These are phyloP conservation scores for Aquanectria penicillioides DNA, from an alignment of 2,329 filamentous ascomycete species.

Conservation along the genomic window DNA sequence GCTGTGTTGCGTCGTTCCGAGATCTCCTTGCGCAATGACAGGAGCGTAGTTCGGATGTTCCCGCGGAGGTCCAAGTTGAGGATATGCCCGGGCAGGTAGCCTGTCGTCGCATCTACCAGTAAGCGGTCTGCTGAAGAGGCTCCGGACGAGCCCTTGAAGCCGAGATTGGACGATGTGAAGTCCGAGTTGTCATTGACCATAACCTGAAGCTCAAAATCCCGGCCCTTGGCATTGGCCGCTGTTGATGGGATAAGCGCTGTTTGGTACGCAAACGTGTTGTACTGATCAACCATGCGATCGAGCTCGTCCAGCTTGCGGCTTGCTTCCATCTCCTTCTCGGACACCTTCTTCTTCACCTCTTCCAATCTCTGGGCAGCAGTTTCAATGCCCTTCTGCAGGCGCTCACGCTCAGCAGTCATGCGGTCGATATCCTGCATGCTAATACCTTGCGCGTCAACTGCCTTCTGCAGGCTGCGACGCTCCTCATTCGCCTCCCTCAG, in stretches of 20 bases:
- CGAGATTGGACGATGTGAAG: constrained; percentile 75
- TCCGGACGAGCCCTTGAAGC: constrained; percentile 56
- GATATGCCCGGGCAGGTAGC: constrained; percentile 90
- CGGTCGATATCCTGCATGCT: constrained; percentile 99
- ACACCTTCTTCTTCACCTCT: constrained; percentile 83
- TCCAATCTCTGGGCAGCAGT: constrained; percentile 79
- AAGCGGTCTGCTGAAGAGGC: constrained; percentile 73
- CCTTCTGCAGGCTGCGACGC: constrained; percentile 79
- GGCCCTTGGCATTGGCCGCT: constrained; percentile 85
- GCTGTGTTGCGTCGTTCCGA: constrained; percentile 85
- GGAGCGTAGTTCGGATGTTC: constrained; percentile 80
- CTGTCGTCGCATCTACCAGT: constrained; percentile 81
- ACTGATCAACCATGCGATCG: constrained; percentile 88
- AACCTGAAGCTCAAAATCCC: constrained; percentile 85
- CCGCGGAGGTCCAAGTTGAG: constrained; percentile 90
- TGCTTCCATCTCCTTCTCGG: constrained; percentile 89
- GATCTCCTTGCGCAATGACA: constrained; percentile 85
- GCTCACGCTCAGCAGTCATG: constrained; percentile 95
- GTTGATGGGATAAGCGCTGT: constrained; percentile 88
- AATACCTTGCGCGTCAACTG: constrained; percentile 92
- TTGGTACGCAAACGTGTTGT: constrained; percentile 95
- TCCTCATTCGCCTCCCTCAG: constrained; percentile 85
- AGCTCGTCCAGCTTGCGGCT: constrained; percentile 88
- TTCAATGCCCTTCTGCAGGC: constrained; percentile 89
- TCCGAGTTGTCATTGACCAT: constrained; percentile 81